Base-by-base conservation (phyloP, 2,329 filamentous ascomycete species). In the Alternaria brassicae region DNA sequence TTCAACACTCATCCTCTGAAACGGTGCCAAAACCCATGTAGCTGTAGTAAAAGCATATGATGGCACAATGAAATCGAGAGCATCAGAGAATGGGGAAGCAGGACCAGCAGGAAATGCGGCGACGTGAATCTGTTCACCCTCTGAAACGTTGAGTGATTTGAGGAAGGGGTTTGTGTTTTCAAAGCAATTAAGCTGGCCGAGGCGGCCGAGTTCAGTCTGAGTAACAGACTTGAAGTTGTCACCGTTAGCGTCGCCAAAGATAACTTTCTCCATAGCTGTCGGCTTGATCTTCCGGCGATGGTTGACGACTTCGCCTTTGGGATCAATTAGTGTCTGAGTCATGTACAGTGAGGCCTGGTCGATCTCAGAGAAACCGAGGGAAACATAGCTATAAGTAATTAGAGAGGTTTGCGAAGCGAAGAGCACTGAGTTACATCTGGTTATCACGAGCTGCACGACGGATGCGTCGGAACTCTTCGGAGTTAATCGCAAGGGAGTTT, bases 11-110 rank as follows among this genome's bases (percentile, higher is more conserved):
- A 87, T 80, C 8, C 82, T 79, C 68, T 86, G 83, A 69, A 84
- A 85, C 0, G 84, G 83, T 0, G 84, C 84, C 12, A 87, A 77
- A 0, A 82, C 83, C 77, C 82, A 87, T 0, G 83, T 81, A 2
- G 82, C 84, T 1, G 83, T 86, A 72, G 87, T 84, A 55, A 85
- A 83, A 25, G 84, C 84, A 58, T 86, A 87, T 3, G 81, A 82
- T 15, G 84, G 84, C 4, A 83, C 84, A 2, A 87, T 82, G 6
- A 83, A 66, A 66, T 85, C 83, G 2, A 78, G 79, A 27, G 83
- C 81, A 3, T 51, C 78, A n/a, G n/a, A n/a, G n/a, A n/a, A n/a
- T n/a, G n/a, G n/a, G n/a, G n/a, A n/a, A n/a, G n/a, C 80, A 2
- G 83, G 82, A 61, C 83, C 84, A 2, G 57, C 48, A 1, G 59